phyloP scores from a whole-genome alignment of 2,329 filamentous ascomycete species.

The Rhexocercosporidium sp. region DNA sequence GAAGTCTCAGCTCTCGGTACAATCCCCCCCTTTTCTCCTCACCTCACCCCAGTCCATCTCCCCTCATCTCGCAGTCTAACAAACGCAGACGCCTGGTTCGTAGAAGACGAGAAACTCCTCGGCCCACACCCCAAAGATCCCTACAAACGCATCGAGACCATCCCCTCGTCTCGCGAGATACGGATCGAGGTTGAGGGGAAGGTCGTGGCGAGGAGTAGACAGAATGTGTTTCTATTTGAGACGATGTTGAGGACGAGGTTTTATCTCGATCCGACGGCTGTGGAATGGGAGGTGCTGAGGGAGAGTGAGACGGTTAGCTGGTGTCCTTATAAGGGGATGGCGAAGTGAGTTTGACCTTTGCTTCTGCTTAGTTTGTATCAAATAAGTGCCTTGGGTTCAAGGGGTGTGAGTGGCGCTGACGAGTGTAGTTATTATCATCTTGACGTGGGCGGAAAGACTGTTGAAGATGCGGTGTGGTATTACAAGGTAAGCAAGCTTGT shows the following conservation, averaged over 20 bases:
- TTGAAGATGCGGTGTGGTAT: slow-evolving; percentile 65
- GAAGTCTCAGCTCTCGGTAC: slow-evolving; percentile 30
- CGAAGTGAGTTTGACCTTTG: slow-evolving; percentile 57
- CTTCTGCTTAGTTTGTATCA: not conserved
- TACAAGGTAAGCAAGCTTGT: slow-evolving; percentile 53
- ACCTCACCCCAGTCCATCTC: not conserved
- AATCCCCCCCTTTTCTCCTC: not conserved
- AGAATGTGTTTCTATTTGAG: slow-evolving; percentile 61
- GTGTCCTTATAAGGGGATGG: slow-evolving; percentile 72
- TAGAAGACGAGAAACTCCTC: slow-evolving; percentile 64
- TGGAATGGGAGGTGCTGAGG: slow-evolving; percentile 40
- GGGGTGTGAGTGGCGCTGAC: not conserved
- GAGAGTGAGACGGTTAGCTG: slow-evolving; percentile 60
- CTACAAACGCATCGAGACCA: slow-evolving; percentile 66
- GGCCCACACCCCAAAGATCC: slow-evolving; percentile 69
- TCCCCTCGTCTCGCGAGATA: slow-evolving; percentile 59
- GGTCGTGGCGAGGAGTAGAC: slow-evolving; percentile 52
- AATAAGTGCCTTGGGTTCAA: not conserved
- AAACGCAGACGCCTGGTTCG: slow-evolving; percentile 49
- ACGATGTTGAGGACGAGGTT: slow-evolving; percentile 63
- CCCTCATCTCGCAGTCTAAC: not conserved
- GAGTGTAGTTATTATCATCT: slow-evolving; percentile 52
- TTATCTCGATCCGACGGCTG: slow-evolving; percentile 46
- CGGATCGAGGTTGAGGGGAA: slow-evolving; percentile 53
- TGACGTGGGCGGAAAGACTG: slow-evolving; percentile 49